Percentiles rank a stretch among this genome's conserved stretches.
Conservation (phyloP, 768 basidiomycete species). For the Leccinum variicolor region DNA sequence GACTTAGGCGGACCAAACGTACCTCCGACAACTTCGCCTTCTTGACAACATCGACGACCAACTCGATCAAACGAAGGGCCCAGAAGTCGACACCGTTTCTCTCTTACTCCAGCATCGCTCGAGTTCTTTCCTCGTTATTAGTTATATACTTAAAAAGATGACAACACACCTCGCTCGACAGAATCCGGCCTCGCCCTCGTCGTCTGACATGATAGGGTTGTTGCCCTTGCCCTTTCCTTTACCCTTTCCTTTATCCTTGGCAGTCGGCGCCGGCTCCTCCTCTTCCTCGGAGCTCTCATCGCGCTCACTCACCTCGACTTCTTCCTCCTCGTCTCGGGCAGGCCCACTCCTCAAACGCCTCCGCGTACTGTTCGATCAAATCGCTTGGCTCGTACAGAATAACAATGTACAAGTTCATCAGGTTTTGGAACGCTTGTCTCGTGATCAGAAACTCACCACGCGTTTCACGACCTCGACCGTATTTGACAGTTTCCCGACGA, state of each 20-base stretch:
- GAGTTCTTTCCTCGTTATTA: conserved; percentile 2
- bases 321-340: conserved; percentile 30
- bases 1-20: conserved; percentile 23
- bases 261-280: conserved; percentile 28
- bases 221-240: conserved; percentile 24
- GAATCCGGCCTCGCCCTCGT: conserved; percentile 1
- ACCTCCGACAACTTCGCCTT: conserved; percentile 79
- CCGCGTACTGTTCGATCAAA: conserved; percentile 83
- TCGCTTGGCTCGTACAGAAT: conserved; percentile 53
- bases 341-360: conserved; percentile 47
- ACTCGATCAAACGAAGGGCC: conserved; percentile 76
- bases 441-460: conserved; percentile 50
- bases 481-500: conserved; percentile 82
- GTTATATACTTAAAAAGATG: too few relatives aligned
- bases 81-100: conserved; percentile 74
- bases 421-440: conserved; percentile 75
- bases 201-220: not conserved
- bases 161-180: conserved; percentile 35
- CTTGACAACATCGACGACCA: conserved; percentile 65
- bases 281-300: conserved; percentile 38
- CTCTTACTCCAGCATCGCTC: conserved; percentile 63
- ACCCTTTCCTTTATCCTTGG: conserved; percentile 29
- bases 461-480: conserved; percentile 80
- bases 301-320: conserved; percentile 35
- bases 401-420: conserved; percentile 77